Conservation (phyloP, 139 green algal genomes). For the Tetratostichococcus sp. region DNA sequence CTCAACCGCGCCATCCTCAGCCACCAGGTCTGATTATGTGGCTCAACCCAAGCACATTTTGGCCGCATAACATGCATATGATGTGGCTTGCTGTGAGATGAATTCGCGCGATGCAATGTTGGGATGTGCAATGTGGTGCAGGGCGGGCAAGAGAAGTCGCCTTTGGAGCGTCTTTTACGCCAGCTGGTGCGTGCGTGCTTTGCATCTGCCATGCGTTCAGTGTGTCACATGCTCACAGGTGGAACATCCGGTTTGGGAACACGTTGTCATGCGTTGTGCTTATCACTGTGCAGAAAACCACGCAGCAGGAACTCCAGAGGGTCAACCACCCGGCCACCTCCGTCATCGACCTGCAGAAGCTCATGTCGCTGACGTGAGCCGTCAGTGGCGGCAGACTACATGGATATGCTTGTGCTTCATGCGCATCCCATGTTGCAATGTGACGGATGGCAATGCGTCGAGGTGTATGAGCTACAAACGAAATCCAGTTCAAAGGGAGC, state of each 20-base stretch:
- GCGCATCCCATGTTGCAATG: no score
- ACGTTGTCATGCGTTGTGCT: background rate
- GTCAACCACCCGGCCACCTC: background rate
- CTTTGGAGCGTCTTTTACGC: slow-evolving; percentile 36
- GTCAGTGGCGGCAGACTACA: no score
- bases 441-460: no score
- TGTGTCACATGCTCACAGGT: no score
- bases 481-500: no score
- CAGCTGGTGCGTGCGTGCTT: slow-evolving; percentile 17
- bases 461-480: no score
- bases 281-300: background rate
- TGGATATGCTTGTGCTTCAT: no score
- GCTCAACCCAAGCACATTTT: no score
- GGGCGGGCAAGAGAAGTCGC: slow-evolving; percentile 19
- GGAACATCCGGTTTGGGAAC: no score
- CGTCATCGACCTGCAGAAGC: background rate
- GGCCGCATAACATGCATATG: no score
- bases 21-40: slow-evolving; percentile 8
- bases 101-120: no score
- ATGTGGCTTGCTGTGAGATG: no score
- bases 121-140: background rate
- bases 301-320: background rate
- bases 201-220: background rate
- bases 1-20: slow-evolving; percentile 49
- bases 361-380: background rate